Evolutionary conservation across 2,329 filamentous ascomycete species (phyloP), one percentile per base, ranked within the genome.

Genomic region (Dactylellina parvicollis): DNA sequence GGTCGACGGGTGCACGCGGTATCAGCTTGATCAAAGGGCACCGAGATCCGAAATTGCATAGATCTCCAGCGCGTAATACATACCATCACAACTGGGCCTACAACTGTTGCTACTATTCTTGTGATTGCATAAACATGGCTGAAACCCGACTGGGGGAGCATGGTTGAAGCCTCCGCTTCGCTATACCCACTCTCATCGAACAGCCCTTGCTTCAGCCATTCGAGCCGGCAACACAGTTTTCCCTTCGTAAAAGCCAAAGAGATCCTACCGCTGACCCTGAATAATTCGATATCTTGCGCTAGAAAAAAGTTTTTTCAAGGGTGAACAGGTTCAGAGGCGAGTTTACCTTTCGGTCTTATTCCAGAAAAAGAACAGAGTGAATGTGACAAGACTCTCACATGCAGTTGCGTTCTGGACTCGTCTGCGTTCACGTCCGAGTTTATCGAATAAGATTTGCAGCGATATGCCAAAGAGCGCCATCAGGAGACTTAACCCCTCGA

Each of bases 171-270:
- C 38, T 47, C 47, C 49, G 49, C 60, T 16, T 65, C 59, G 59
- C 54, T 47, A 34, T 46, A 49, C 47, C 24, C 47, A 46, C 59
- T 64, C 47, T 55, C 16, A 22, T 36, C 30, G 9, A 36, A 38
- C 47, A 54, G 49, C 60, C 62, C 62, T 67, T 67, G 62, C 62
- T 49, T 66, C 50, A 47, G 44, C 57, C 44, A 20, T 38, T 30
- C n/a, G 3, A 20, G n/a, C 42, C 56, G 30, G 22, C 46, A 62
- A 52, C 57, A 44, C 57, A 18, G 16, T 16, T 8, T 4, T 47
- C 18, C 28, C 22, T 16, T 26, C 28, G 10, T n/a, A 18, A 38
- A 28, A 44, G 38, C 36, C 38, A 36, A 52, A 22, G 30, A 26
- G 38, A 55, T 64, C 47, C 47, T 42, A 52, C 46, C 59, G 30